Conservation (phyloP, 306 rosid species). For the Sicyos edulis region DNA sequence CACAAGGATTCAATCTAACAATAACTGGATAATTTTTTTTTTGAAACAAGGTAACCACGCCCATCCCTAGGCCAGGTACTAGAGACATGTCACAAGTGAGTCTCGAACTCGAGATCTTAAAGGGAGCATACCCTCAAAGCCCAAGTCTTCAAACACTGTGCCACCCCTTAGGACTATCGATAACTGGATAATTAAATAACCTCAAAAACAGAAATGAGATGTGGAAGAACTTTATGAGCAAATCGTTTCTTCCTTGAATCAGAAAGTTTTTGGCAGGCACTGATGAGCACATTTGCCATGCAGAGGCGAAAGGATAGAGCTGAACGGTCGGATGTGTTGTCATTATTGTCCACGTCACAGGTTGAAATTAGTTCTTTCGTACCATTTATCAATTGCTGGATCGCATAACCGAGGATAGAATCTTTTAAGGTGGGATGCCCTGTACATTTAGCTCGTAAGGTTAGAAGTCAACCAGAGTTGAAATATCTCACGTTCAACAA, state of each 20-base stretch:
- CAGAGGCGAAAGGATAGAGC: conserved; percentile 52
- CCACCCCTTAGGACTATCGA: too few species aligned
- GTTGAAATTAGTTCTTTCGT: conserved; percentile 16
- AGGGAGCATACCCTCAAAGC: too few species aligned
- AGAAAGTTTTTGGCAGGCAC: conserved; percentile 71
- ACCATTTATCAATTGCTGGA: conserved; percentile 32
- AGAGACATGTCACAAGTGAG: too few species aligned
- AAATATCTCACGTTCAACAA: conserved; percentile 13
- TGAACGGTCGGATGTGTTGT: conserved; percentile 21
- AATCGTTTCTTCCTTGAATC: conserved; percentile 47
- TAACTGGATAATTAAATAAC: conserved; percentile 34
- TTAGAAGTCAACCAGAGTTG: conserved; percentile 7
- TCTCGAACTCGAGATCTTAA: too few species aligned
- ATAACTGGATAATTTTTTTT: conserved; percentile 16
- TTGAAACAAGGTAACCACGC: too few species aligned
- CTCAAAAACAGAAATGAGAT: conserved; percentile 49
- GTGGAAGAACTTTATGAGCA: conserved; percentile 50
- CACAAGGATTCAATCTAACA: conserved; percentile 4
- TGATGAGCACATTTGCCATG: conserved; percentile 92
- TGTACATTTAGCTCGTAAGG: conserved; percentile 27
- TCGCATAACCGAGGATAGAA: conserved; percentile 41
- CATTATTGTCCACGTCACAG: conserved; percentile 24
- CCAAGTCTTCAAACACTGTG: too few species aligned
- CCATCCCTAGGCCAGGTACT: too few species aligned
- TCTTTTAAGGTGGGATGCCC: conserved; percentile 36